Percentiles rank a stretch among this genome's conserved stretches.
Conservation (phyloP, 768 basidiomycete genomes). For the Porpolomopsis calyptriformis region DNA sequence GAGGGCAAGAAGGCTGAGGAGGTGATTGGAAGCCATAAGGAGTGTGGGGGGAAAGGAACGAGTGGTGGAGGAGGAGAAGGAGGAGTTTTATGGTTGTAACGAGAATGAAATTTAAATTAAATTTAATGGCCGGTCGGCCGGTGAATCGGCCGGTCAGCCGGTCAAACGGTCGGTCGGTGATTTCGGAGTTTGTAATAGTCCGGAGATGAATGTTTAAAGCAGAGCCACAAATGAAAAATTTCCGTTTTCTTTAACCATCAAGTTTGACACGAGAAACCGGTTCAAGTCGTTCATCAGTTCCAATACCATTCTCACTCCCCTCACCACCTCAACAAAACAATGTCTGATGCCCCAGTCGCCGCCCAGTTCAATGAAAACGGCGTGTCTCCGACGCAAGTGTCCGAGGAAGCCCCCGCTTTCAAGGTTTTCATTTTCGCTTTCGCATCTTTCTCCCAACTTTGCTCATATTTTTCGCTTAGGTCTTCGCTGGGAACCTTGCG, state of each 20-base stretch:
- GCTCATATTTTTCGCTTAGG: constrained; percentile 33
- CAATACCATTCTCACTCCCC: constrained; percentile 39
- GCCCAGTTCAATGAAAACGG: constrained; percentile 74
- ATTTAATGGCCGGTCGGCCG: background rate
- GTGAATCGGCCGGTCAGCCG: background rate
- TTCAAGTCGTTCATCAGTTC: constrained; percentile 60
- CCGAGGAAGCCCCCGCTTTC: constrained; percentile 67
- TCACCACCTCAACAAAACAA: constrained; percentile 52
- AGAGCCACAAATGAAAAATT: constrained; percentile 8
- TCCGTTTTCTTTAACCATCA: constrained; percentile 63
- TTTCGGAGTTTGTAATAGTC: background rate
- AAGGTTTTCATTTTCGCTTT: constrained; percentile 56
- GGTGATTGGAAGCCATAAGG: constrained; percentile 37
- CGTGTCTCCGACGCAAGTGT: constrained; percentile 65
- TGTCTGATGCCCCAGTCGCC: constrained; percentile 91
- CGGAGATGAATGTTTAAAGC: background rate
- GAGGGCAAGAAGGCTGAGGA: constrained; percentile 50
- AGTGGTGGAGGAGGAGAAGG: constrained; percentile 11
- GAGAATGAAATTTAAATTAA: background rate
- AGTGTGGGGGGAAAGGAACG: background rate
- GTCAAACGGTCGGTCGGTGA: background rate
- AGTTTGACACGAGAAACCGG: constrained; percentile 79
- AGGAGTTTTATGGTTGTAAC: constrained; percentile 8
- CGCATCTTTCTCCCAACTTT: constrained; percentile 13
- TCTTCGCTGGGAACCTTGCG: constrained; percentile 94